These are phyloP conservation scores for Solanum chacoense DNA, from an alignment of 305 asterid genomes.

Conservation along the genomic window DNA sequence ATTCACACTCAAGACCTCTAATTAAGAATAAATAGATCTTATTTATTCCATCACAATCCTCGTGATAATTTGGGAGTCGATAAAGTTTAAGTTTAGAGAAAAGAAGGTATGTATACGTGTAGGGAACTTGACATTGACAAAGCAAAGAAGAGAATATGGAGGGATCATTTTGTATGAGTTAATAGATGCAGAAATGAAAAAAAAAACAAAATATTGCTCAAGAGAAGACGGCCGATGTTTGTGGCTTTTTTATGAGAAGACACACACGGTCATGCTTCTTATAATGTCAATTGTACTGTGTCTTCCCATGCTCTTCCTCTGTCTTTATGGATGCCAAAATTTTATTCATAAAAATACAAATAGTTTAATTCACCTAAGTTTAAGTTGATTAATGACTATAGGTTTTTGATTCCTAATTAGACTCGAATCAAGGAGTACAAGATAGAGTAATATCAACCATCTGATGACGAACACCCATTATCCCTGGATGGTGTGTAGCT, in stretches of 20 bases:
- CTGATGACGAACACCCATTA: background rate
- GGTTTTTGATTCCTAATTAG: background rate
- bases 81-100: background rate
- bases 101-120: background rate
- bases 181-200: background rate
- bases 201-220: background rate
- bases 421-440: background rate
- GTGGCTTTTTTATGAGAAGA: conserved; percentile 12
- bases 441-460: background rate
- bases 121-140: background rate
- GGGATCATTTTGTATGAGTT: background rate
- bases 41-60: background rate
- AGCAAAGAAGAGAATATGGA: background rate
- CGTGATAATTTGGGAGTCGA: background rate
- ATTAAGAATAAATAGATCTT: background rate
- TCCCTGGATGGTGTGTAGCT: background rate
- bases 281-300: background rate
- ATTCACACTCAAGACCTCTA: background rate
- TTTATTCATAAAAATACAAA: background rate
- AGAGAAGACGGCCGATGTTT: conserved; percentile 13
- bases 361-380: background rate
- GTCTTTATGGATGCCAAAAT: background rate
- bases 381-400: background rate
- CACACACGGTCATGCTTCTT: background rate
- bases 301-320: background rate